These are phyloP conservation scores for Calocera viscosa DNA, from an alignment of 768 basidiomycete genomes.

Conservation along the genomic window DNA sequence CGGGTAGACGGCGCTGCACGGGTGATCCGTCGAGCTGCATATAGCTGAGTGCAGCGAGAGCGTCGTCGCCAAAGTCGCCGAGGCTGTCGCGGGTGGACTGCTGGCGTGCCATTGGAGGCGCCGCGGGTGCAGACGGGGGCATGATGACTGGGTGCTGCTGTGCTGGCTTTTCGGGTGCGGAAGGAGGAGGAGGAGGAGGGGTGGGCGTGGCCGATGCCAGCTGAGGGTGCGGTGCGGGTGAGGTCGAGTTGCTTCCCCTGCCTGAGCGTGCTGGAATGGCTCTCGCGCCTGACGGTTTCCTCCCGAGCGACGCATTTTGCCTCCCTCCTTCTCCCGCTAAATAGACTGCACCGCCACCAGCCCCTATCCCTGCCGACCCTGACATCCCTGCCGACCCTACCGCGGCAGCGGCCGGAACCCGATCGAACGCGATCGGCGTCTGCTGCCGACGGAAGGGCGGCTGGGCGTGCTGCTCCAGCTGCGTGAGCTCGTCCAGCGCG, in stretches of 20 bases:
- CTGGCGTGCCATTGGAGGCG: neutral
- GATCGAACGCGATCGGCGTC: slow-evolving; percentile 5
- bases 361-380: neutral
- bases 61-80: neutral
- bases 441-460: neutral
- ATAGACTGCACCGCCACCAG: neutral
- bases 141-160: neutral
- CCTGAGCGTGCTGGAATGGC: slow-evolving; percentile 18
- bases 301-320: slow-evolving; percentile 18
- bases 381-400: neutral
- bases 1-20: neutral
- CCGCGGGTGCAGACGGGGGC: neutral
- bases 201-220: slow-evolving; percentile 10
- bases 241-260: neutral
- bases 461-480: neutral
- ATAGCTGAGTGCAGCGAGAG: slow-evolving; percentile 7
- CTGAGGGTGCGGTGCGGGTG: slow-evolving; percentile 13
- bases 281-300: slow-evolving; percentile 27
- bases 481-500: slow-evolving; percentile 5
- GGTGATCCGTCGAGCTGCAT: slow-evolving; percentile 2
- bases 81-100: slow-evolving; percentile 1
- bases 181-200: neutral
- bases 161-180: neutral
- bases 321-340: neutral
- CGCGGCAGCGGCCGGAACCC: neutral